Base-by-base conservation (phyloP, 2,329 filamentous ascomycete genomes). In the Pseudodiploospora longispora region DNA sequence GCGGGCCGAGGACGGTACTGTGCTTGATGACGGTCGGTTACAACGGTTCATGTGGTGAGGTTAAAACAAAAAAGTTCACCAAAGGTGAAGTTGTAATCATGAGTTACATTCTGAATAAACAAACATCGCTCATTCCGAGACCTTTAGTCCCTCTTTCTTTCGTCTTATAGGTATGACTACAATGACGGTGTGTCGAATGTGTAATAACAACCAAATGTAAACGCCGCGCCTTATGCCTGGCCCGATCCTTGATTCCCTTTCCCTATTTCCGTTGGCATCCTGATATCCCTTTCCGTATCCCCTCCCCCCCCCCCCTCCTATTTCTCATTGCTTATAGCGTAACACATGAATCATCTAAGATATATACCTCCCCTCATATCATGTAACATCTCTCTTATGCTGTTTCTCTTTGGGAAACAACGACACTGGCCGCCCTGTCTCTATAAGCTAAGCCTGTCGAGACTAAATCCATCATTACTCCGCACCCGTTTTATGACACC, bases 31-130 rank as follows among this genome's bases (percentile, higher is more conserved):
- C 0, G 80, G 79, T 4, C 68, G 67, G 12, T 61, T 79, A 47
- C 87, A 93, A 68, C 74, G 87, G 42, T 94, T 94, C 60, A 86
- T 94, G 80, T 94, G 85, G 85, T 89, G 64, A 58, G 33, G 6
- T 6, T 5, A 42, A 33, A 28, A 34, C 6, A 9, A 38, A 10
- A 19, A 19, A 19, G 19, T 19, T 19, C 19, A 19, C 19, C 19
- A 19, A 19, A 19, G 19, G 19, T 19, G 19, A 19, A 19, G 19
- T 19, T 19, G 19, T 19, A 19, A 19, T 19, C 19, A 19, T 19
- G 19, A 19, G 19, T 19, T 19, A 19, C 19, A 19, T 19, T 19
- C 19, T 19, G 19, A 19, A 38, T 40, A 27, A 34, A 31, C 28
- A 42, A n/a, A 28, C 5, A 10, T 12, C 8, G 36, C 29, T 29